Base-by-base conservation (phyloP, 768 basidiomycete genomes). In the Trametes sanguinea region DNA sequence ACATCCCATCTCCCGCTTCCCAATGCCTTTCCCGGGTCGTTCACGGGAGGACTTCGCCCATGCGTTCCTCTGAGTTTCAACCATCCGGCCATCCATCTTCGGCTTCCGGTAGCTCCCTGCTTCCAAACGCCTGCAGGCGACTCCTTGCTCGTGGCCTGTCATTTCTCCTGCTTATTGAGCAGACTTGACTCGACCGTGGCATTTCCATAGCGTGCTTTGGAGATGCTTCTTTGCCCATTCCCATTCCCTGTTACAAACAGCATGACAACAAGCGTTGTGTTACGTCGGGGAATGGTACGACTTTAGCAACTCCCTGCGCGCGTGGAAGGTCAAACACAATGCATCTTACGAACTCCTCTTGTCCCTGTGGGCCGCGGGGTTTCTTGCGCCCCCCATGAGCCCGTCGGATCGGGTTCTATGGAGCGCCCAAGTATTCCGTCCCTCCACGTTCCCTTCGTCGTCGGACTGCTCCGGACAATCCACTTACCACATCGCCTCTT, bases 1-100 rank as follows among this genome's bases (percentile, higher is more conserved):
- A 43, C 47, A 52, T 44, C 54, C 54, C 61, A 37, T 42, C 55
- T 37, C 37, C 61, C 54, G 55, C 61, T 51, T 52, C 54, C 54
- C 48, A 33, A 51, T 35, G 17, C 16, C 44, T 17, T 50, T 39
- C 43, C 33, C 55, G 33, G 14, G 32, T 51, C 48, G 43, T 45
- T 42, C 44, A 40, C 50, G 50, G 54, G n/a, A 22, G 33, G n/a
- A 46, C 52, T 46, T 37, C 35, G 29, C 54, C 13, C 47, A 58
- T 9, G 33, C 57, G 43, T 39, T 16, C 50, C 42, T 35, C 43
- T 3, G 13, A 32, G 29, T 32, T 43, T n/a, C 51, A 32, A 32
- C 46, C 44, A 40, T 51, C 32, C n/a, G 45, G 22, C 45, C 27
- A 48, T 63, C 62, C 56, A 43, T 51, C 13, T 17, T 17, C 13